phyloP scores from a whole-genome alignment of 805 yeast genomes.

The Jamesozyma piceae region DNA sequence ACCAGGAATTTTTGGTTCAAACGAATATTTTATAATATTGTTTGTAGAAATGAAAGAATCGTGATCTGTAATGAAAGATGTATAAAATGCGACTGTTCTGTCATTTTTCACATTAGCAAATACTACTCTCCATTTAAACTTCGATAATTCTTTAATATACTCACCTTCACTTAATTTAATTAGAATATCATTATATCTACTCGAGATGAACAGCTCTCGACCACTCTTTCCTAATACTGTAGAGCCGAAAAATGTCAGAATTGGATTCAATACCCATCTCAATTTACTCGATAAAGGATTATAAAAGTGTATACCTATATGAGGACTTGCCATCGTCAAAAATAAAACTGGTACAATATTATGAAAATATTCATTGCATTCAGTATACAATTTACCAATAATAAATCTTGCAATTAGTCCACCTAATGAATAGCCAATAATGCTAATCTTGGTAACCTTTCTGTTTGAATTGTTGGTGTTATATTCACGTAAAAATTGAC shows the following conservation, averaged over 20 bases:
- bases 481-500: constrained; percentile 33
- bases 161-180: constrained; percentile 31
- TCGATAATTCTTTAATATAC: constrained; percentile 46
- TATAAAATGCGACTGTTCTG: constrained; percentile 79
- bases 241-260: constrained; percentile 45
- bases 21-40: constrained; percentile 40
- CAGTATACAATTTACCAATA: constrained; percentile 52
- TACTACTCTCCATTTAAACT: constrained; percentile 48
- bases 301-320: constrained; percentile 53
- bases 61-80: constrained; percentile 63
- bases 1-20: constrained; percentile 33
- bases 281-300: constrained; percentile 24
- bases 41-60: constrained; percentile 63
- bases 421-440: constrained; percentile 84
- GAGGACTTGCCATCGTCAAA: constrained; percentile 72
- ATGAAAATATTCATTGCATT: constrained; percentile 47
- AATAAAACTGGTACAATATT: constrained; percentile 51
- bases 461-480: constrained; percentile 9
- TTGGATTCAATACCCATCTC: constrained; percentile 11
- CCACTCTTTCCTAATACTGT: constrained; percentile 60
- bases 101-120: constrained; percentile 76
- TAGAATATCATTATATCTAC: constrained; percentile 36
- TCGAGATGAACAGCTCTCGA: constrained; percentile 54
- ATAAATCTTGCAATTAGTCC: constrained; percentile 78
- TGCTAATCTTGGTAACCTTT: constrained; percentile 43